Base-by-base conservation (phyloP, 768 basidiomycete genomes). In the Termitomyces heimii region DNA sequence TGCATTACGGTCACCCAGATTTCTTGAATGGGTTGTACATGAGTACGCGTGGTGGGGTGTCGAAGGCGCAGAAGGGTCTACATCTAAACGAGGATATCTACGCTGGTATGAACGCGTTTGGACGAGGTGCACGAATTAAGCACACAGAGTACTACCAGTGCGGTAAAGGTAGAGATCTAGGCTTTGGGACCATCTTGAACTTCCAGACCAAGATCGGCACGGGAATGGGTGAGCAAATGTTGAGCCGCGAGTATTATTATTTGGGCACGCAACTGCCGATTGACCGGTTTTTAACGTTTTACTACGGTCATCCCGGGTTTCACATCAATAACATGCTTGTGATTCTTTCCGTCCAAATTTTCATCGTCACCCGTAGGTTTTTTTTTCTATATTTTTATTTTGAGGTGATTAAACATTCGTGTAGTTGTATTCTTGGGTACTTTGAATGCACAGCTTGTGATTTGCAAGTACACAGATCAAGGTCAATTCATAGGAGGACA, bases 221-320 rank as follows among this genome's bases (percentile, higher is more conserved):
- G n/a, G 97, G 97, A 71, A 99, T 99, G 97, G 97, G 97, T 37
- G 97, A 99, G 70, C 97, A 99, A 73, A 93, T 98, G 92, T 82
- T 99, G 66, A 97, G 94, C 75, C 85, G 97, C 61, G 97, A 98
- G 73, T 98, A 99, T 71, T 99, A 99, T 73, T 98, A 98, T 67
- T 74, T 99, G 61, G 97, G 97, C 29, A 99, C 97, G 24, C 97
- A 98, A 69, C 82, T 99, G 53, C 95, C 97, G 37, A 88, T 98
- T 69, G 97, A 99, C 70, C 86, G 97, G 45, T 99, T 99, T 86
- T 77, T 99, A 72, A 99, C 97, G 50, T 99, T 98, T 82, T 98
- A 99, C 78, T 99, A 99, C 64, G 95, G 94, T 47, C 97, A 98
- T 71, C 97, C 97, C 45, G 97, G 93, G 53, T 99, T 99, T 88